Evolutionary conservation across 1,284 basidiomycete species (phyloP), one percentile per base, ranked within the genome.

Genomic region (Boletus sp.): DNA sequence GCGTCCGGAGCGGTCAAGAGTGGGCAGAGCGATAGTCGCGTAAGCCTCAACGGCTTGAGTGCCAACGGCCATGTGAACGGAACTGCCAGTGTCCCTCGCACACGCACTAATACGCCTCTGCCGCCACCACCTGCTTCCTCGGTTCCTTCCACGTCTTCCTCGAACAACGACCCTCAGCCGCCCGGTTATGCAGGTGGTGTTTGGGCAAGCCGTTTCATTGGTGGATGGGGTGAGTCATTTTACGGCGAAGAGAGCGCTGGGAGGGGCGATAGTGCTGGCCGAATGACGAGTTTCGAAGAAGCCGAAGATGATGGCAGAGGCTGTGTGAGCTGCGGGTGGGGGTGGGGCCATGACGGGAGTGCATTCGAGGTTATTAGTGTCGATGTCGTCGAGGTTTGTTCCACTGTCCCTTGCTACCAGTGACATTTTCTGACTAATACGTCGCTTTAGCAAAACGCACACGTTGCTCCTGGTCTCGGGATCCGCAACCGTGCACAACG

Each of bases 261-360:
- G 46, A 43, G 59, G 23, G 55, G 61, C 40, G 57, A 67, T 17
- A 58, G 50, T 34, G 49, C 51, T 9, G 49, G 57, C 17, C 58
- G 52, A 48, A 60, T 57, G 58, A 51, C 49, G 57, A 61, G 55
- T 58, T 67, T 55, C 50, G 67, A 50, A 58, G 78, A 80, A 59
- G 79, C 79, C 35, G 74, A 77, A 30, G 76, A 80, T 33, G 87
- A 85, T 58, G 82, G 82, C 20, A 67, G 81, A 46, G 70, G 73
- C 17, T 61, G 86, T 55, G 68, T 78, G 34, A 88, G 84, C 64
- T 79, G 78, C 16, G 78, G 78, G 0, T 88, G 84, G 84, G 84
- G 84, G 29, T 80, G 76, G 53, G 80, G 81, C 5, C 86, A 88
- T 56, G 84, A 87, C 51, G 85, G 85, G 23, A 81, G 81, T 57